These are phyloP conservation scores for Helotiales sp. DNA, from an alignment of 2,329 filamentous ascomycete species.

Conservation along the genomic window DNA sequence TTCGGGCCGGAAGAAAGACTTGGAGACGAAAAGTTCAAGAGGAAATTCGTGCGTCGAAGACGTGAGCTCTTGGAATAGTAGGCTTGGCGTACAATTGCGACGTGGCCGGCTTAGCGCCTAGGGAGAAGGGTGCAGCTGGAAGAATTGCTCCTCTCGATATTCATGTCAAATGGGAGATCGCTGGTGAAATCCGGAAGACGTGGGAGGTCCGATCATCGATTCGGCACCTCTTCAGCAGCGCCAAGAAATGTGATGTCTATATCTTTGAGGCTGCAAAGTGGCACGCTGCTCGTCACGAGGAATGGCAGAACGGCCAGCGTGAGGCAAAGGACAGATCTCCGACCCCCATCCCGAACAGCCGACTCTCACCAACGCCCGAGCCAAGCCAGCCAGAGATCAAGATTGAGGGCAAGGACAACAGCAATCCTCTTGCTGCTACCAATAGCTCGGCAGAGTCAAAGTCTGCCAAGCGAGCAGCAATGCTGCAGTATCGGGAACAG, in stretches of 20 bases:
- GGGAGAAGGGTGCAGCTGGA: not conserved
- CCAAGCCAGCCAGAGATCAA: not conserved
- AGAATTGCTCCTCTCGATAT: conserved; percentile 5
- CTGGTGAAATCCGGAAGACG: not conserved
- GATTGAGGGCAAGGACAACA: not conserved
- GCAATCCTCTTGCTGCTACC: not conserved
- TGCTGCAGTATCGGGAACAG: not conserved
- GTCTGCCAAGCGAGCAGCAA: not conserved
- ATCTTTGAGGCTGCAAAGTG: conserved; percentile 1
- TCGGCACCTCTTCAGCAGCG: conserved; percentile 1
- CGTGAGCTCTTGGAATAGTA: not conserved
- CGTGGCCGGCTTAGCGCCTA: not conserved
- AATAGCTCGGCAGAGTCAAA: not conserved
- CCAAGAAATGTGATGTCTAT: not conserved
- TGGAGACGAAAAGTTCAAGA: not conserved
- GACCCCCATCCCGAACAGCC: not conserved
- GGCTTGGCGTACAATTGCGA: conserved; percentile 1
- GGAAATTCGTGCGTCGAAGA: conserved; percentile 2
- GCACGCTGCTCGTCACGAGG: not conserved
- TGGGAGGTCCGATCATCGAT: conserved; percentile 3
- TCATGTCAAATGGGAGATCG: not conserved
- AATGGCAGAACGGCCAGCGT: not conserved
- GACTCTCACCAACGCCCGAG: not conserved
- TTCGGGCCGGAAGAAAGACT: no score
- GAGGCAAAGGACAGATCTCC: conserved; percentile 4